Evolutionary conservation across 305 asterid genomes (phyloP), one percentile per base, ranked within the genome.

Genomic region (Rubia tinctorum): DNA sequence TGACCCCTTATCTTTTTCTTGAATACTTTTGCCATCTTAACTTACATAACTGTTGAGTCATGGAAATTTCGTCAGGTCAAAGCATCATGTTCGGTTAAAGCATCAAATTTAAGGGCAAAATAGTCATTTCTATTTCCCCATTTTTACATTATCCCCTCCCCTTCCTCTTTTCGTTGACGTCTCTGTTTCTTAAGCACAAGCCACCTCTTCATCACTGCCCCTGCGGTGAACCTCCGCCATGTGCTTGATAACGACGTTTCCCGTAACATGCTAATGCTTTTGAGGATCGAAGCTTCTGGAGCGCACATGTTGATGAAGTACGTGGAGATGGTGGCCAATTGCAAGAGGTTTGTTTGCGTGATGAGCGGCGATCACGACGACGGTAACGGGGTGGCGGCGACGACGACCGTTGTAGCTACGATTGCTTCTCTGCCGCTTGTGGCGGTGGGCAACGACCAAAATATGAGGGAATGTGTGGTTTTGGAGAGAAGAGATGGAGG

Each of bases 371-470:
- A 10, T 2, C 80, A 65, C 11, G 77, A 75, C 15, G 85, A 72
- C 10, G 82, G 79, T 14, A 79, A 81, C 77, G 87, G 71, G 4
- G 74, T 75, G 62, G 74, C 45, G 64, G 85, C 65, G 66, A 72
- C 68, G 74, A 88, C 90, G 47, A 83, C 98, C 0, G 81, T 96
- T 0, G 85, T 80, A 49, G 87, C 88, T 30, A 89, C 73, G 55
- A 94, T 89, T 88, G 96, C 87, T 86, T 86, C 85, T 59, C 81
- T 90, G 53, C 92, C 92, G 59, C 85, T 94, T 40, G 92, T 86
- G 80, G 91, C 76, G 65, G 85, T 77, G 73, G 68, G 71, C 0
- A 79, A 82, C 0, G 80, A 27, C 30, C 30, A 81, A 2, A 80
- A 82, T 3, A 81, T 69, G 5, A 15, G 64, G 69, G 96, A 86